Evolutionary conservation across 2,329 filamentous ascomycete species (phyloP).

Genomic region (Fusarium goolgardi): DNA sequence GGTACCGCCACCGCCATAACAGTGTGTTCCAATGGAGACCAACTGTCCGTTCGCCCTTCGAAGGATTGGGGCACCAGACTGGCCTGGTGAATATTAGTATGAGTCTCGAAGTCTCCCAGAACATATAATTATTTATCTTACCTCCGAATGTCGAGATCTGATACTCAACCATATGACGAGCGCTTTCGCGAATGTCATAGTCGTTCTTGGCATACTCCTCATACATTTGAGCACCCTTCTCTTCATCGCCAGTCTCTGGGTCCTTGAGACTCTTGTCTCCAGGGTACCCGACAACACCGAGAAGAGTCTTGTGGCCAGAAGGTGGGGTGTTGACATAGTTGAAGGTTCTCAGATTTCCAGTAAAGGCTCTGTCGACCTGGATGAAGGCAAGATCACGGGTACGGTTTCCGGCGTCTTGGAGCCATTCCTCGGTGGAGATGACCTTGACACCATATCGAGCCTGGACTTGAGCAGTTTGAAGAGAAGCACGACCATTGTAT

Average conservation of each 20-base stretch:
- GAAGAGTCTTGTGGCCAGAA: background rate
- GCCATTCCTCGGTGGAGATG: constrained; percentile 43
- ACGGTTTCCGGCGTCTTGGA: constrained; percentile 28
- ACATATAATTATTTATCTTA: constrained; percentile 22
- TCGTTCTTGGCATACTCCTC: constrained; percentile 45
- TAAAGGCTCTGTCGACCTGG: constrained; percentile 28
- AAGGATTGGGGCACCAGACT: constrained; percentile 48
- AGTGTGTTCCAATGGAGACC: constrained; percentile 47
- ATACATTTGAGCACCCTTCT: constrained; percentile 51
- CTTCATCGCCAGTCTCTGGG: constrained; percentile 6
- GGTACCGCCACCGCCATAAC: constrained; percentile 42
- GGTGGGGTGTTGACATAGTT: constrained; percentile 36
- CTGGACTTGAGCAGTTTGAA: constrained; percentile 1
- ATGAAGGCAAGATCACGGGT: constrained; percentile 45
- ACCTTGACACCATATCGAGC: constrained; percentile 9
- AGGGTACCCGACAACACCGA: constrained; percentile 53
- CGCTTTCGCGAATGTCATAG: constrained; percentile 42
- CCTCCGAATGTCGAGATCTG: constrained; percentile 49
- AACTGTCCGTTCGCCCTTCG: constrained; percentile 18
- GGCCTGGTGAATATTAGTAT: constrained; percentile 43
- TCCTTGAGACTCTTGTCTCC: constrained; percentile 43
- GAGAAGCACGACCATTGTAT: constrained; percentile 44
- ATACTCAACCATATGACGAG: constrained; percentile 49
- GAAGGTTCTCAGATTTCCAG: constrained; percentile 42
- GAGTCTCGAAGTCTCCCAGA: too few relatives aligned